Percentiles rank a stretch among this genome's conserved stretches.
Evolutionary conservation across 345 rosid species (phyloP).

Genomic region (Eucalyptus shirleyi): DNA sequence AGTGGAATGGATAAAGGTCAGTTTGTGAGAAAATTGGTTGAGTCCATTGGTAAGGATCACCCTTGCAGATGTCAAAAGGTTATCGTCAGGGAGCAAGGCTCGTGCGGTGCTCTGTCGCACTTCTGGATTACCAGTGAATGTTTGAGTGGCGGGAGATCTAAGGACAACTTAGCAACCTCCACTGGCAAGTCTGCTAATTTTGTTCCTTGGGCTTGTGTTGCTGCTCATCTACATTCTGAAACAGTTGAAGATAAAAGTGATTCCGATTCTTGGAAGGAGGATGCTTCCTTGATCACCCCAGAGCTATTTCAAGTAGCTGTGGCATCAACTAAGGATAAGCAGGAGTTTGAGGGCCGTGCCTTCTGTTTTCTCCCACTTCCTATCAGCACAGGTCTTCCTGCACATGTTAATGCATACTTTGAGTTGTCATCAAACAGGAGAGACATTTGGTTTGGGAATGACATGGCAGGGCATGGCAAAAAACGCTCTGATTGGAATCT

Average conservation of each 20-base stretch:
- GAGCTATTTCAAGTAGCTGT: conserved; percentile 40
- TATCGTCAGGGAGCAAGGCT: conserved; percentile 66
- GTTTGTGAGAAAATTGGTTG: conserved; percentile 58
- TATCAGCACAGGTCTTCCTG: conserved; percentile 80
- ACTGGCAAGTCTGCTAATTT: conserved; percentile 47
- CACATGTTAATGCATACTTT: conserved; percentile 88
- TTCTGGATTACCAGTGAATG: conserved; percentile 91
- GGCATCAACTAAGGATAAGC: conserved; percentile 23
- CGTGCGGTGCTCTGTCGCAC: conserved; percentile 47
- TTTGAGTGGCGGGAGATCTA: conserved; percentile 38
- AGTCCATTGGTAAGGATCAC: conserved; percentile 34
- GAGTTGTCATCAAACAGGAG: conserved; percentile 93
- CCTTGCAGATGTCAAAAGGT: conserved; percentile 69
- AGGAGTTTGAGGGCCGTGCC: conserved; percentile 82
- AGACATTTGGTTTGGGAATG: conserved; percentile 98
- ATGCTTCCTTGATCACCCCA: background rate
- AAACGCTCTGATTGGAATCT: conserved; percentile 92
- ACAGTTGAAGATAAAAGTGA: conserved; percentile 15
- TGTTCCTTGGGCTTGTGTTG: conserved; percentile 94
- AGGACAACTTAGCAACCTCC: conserved; percentile 14
- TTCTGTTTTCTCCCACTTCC: conserved; percentile 94
- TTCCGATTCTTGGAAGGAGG: conserved; percentile 8
- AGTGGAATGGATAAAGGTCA: conserved; percentile 70
- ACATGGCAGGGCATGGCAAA: conserved; percentile 97
- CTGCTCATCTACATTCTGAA: conserved; percentile 68